These are phyloP conservation scores for Pythium biforme DNA, from an alignment of 352 stramenopile genomes.

Conservation along the genomic window DNA sequence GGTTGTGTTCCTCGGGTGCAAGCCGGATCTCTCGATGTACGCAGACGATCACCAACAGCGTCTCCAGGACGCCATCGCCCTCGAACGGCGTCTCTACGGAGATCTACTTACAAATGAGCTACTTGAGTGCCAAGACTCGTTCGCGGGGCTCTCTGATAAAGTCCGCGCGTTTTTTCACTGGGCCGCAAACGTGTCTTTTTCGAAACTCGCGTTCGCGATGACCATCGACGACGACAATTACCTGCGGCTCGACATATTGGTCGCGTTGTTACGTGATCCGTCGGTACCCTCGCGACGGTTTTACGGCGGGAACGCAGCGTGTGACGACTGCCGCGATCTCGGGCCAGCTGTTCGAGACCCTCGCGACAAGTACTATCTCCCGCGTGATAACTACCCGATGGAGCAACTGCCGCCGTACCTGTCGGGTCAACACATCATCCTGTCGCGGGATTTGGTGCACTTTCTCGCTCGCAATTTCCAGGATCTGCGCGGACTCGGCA, in stretches of 20 bases:
- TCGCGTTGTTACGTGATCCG: not conserved
- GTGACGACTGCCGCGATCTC: not conserved
- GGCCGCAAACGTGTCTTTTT: not conserved
- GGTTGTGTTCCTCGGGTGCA: slow-evolving; percentile 43
- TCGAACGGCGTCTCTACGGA: slow-evolving; percentile 28
- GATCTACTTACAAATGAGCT: slow-evolving; percentile 15
- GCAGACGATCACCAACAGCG: not conserved
- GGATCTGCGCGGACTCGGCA: slow-evolving; percentile 12
- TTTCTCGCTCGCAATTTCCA: slow-evolving; percentile 40
- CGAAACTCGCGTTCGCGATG: slow-evolving; percentile 25
- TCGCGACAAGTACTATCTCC: slow-evolving; percentile 35
- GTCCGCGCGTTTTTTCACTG: slow-evolving; percentile 5
- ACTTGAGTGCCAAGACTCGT: slow-evolving; percentile 4
- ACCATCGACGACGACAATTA: slow-evolving; percentile 55
- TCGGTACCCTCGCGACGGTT: not conserved
- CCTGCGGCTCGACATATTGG: not conserved
- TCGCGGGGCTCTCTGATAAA: slow-evolving; percentile 2
- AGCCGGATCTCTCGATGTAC: slow-evolving; percentile 5
- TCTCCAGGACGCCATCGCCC: not conserved
- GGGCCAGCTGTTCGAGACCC: slow-evolving; percentile 28
- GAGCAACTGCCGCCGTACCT: slow-evolving; percentile 36
- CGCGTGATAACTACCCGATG: slow-evolving; percentile 37
- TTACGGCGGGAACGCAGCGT: slow-evolving; percentile 2
- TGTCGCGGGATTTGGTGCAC: slow-evolving; percentile 40
- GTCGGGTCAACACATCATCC: slow-evolving; percentile 43